Base-by-base conservation (phyloP, 176 grass and related monocot genomes). In the Aegilops sharonensis region DNA sequence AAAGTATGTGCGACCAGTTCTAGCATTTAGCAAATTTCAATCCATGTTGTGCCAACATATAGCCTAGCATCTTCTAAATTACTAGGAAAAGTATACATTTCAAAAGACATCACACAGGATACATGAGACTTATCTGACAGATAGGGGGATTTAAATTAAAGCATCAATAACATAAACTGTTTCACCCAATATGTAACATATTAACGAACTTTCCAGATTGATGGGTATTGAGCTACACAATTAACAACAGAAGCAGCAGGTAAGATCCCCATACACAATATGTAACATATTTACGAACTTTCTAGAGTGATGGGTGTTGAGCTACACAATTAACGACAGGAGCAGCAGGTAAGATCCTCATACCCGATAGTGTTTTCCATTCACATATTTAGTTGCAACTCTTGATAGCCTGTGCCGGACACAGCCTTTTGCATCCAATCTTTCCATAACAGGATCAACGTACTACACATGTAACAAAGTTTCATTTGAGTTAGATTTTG, bases 301-400 rank as follows among this genome's bases (percentile, higher is more conserved):
- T 57, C 15, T 20, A 8, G 15, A 56, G 18, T 57, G 54, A 8
- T 20, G 54, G 54, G 6, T 57, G 18, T 57, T 57, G 54, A 57
- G 54, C 17, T 57, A 57, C 54, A 57, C 54, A 57, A 20, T 57
- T 57, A 84, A 80, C 35, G 48, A 69, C 34, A 2, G 68, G 79
- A 89, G 76, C n/a, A 92, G 47, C 25, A 63, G 36, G 54, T 85
- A 75, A 79, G 17, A 62, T 39, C 8, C 25, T 3, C 80, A 83
- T 99, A 99, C 97, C 88, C 97, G 84, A 85, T 89, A 96, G 88
- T 96, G 97, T 70, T 94, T 98, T 77, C 97, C 97, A 83, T 96
- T 71, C 78, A 88, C 84, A 30, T 99, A 99, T 72, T 92, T 99
- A 62, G 97, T 99, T 29, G 94, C 97, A 56, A 93, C 89, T 88